Base-by-base conservation (phyloP, 83 land plant species). In the Diphasiastrum complanatum region DNA sequence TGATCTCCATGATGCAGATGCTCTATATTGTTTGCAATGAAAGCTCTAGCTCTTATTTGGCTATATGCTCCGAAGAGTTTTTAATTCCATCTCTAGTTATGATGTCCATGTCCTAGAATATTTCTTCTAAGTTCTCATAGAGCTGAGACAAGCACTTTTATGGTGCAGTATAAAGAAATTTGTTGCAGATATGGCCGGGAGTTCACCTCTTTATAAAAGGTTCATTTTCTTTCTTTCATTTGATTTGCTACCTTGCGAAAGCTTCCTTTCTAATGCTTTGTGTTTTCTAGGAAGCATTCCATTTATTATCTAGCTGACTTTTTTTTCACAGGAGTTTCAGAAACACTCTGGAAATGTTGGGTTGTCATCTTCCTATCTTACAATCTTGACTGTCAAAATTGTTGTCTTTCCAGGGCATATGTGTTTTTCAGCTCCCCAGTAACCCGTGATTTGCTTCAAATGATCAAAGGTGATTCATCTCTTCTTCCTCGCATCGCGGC, bases 371-470 rank as follows among this genome's bases (percentile, higher is more conserved):
- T 5, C 14, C 59, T 55, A 5, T 26, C 11, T 10, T 64, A 1
- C 54, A 3, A 26, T 43, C 20, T 36, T 62, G 64, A 11, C 31
- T 8, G 8, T 19, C 23, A 59, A 36, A 18, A 25, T 22, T 25
- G 52, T 64, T 24, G 53, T 50, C 20, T n/a, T 71, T 65, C 23
- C 81, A 93, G 98, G 81, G 99, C 96, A 30, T 86, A 78, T 79
- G 89, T 95, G 32, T 93, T 83, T 74, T 93, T 93, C 61, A 95
- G 99, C 59, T 95, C 99, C 37, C 76, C 92, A 41, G 57, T 95
- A 22, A 18, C 81, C 1, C 86, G 66, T 51, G 96, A 89, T 6
- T 58, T 93, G 51, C 79, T 93, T 11, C 51, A 61, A 53, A 58
- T 61, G 30, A 84, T 93, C 51, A 93, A 89, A 74, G 83, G 68